Evolutionary conservation across 257 asterid genomes (phyloP), one percentile per base, ranked within the genome.

Genomic region (Mitragyna speciosa): DNA sequence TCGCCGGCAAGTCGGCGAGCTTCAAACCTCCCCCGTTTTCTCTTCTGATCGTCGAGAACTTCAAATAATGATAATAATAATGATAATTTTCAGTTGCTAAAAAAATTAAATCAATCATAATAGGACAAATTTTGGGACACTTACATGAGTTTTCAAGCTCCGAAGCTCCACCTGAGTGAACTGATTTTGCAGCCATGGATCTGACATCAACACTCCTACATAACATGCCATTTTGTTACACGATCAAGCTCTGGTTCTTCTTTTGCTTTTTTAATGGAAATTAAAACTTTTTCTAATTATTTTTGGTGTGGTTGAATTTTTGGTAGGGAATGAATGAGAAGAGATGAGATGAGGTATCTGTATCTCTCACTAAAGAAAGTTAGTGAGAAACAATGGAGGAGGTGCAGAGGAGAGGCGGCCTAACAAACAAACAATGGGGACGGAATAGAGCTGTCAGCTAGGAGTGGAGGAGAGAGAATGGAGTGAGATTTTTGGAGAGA

Each of bases 121-220:
- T 3, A 19, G 72, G 63, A 70, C 15, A 33, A 1, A 67, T 52
- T 15, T 33, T n/a, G 0, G 12, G 61, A 61, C 64, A 87, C 94
- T 91, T 79, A 93, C 97, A 15, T 93, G 93, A 74, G 96, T 79
- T 84, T 93, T 93, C 85, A 94, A 87, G 85, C 84, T 93, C 75
- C 98, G 91, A 65, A 93, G 96, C 90, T 94, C 98, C 54, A 90
- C 97, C 89, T 94, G 98, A 73, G 97, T 93, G 78, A 93, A 94
- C 89, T 94, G 97, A 76, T 89, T 94, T 93, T 94, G 98, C 47
- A 94, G 93, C 98, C 98, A 93, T 64, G 96, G 97, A 94, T 94
- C 97, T 74, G 98, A 93, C 20, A 92, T 93, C 78, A 92, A 76
- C 52, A 94, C 97, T 48, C 98, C 98, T 30, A 85, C 89, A 58